Base-by-base conservation (phyloP, 2,329 filamentous ascomycete genomes). In the Penicillium sp. region DNA sequence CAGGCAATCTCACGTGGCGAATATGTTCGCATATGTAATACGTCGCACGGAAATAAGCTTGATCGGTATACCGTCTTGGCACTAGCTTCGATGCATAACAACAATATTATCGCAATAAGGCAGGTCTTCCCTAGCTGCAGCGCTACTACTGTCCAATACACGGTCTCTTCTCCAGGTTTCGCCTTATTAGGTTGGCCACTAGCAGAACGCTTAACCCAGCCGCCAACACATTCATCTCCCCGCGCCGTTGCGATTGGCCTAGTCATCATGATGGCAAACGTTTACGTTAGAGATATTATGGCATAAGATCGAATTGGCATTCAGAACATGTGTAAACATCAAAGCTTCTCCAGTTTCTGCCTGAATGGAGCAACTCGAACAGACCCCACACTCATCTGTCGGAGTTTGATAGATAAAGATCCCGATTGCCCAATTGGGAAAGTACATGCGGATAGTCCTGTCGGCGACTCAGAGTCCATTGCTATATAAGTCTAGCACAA, bases 361-460 rank as follows among this genome's bases (percentile, higher is more conserved):
- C 47, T 42, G 42, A 49, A 56, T 40, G 14, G 35, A 57, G 49
- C 29, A 52, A 53, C n/a, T 22, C 29, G 18, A 3, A 28, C 43
- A 54, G 51, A 42, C 30, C 25, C 47, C 47, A 51, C 47, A 37
- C 11, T 54, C 54, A 52, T 44, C 29, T 11, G 13, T 42, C 33
- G 34, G 46, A 39, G 22, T 33, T 46, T 43, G 28, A 40, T 45
- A 52, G 48, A 56, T 22, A 41, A 11, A 41, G 29, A 36, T 47
- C 40, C 28, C 18, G 43, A 50, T 44, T 63, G 22, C 64, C 63
- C 53, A 33, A 56, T 56, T 52, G 41, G 54, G 61, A 41, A 60
- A 46, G 60, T 62, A 50, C 52, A 61, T 57, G 58, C 59, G 59
- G 40, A 34, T 46, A 45, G 40, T 50, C 56, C 41, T 46, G 54